These are phyloP conservation scores for Penicillium glabrum DNA, from an alignment of 2,329 filamentous ascomycete species.

Conservation along the genomic window DNA sequence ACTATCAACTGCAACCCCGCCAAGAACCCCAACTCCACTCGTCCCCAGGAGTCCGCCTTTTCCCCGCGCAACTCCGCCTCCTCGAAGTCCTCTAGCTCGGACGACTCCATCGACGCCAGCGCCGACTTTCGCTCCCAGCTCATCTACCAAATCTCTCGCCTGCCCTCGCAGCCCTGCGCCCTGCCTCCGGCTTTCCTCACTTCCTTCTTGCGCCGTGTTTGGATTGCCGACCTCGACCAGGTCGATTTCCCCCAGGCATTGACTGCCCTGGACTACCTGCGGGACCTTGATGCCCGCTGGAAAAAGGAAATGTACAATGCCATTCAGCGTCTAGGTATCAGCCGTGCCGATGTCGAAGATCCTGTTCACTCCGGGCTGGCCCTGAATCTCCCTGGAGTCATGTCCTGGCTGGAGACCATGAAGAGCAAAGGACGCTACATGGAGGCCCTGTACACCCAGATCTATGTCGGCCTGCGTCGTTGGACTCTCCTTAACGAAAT, in stretches of 20 bases:
- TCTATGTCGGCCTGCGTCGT: conserved; percentile 62
- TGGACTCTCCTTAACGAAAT: conserved; percentile 68
- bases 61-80: conserved; percentile 35
- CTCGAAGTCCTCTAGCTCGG: conserved; percentile 25
- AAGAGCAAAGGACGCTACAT: conserved; percentile 53
- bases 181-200: conserved; percentile 64
- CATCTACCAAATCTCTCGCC: conserved; percentile 55
- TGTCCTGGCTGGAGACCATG: conserved; percentile 56
- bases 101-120: conserved; percentile 33
- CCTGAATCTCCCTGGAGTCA: conserved; percentile 54
- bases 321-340: conserved; percentile 54
- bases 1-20: conserved; percentile 61
- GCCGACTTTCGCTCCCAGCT: conserved; percentile 45
- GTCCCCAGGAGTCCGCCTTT: conserved; percentile 35
- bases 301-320: conserved; percentile 58
- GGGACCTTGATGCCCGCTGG: conserved; percentile 61
- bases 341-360: conserved; percentile 49
- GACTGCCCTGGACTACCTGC: conserved; percentile 65
- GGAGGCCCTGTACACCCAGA: conserved; percentile 59
- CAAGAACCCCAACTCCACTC: conserved; percentile 31
- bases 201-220: conserved; percentile 60
- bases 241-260: conserved; percentile 67
- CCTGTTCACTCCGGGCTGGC: conserved; percentile 46
- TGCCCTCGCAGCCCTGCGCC: conserved; percentile 61
- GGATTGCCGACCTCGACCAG: conserved; percentile 54